Percentiles rank a stretch among this genome's conserved stretches.
Conservation (phyloP, 345 rosid genomes). For the Dimocarpus longan region DNA sequence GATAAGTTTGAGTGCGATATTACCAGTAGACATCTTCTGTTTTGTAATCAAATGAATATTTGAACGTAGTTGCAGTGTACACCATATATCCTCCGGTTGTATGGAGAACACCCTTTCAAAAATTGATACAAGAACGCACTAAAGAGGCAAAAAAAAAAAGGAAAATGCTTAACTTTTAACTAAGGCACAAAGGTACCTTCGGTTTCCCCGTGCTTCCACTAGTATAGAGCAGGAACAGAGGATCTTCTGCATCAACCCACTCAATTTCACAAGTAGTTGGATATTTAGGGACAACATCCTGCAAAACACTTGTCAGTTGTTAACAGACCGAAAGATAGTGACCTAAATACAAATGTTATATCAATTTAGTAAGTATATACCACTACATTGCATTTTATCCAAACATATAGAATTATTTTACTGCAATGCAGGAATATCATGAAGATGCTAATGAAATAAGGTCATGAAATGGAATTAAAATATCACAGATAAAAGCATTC, state of each 20-base stretch:
- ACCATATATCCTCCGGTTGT: conserved; percentile 99
- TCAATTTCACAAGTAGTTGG: conserved; percentile 83
- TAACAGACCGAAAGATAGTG: conserved; percentile 14
- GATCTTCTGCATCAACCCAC: conserved; percentile 99
- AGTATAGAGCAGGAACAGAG: conserved; percentile 89
- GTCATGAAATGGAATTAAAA: not conserved
- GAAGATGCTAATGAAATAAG: not conserved
- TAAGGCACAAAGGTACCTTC: conserved; percentile 52
- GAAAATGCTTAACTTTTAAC: conserved; percentile 3
- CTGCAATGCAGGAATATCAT: not conserved
- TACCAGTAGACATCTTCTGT: conserved; percentile 93
- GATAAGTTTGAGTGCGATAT: conserved; percentile 17
- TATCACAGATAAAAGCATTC: not conserved
- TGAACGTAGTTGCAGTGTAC: conserved; percentile 93
- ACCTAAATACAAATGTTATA: not conserved
- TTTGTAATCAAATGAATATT: conserved; percentile 96
- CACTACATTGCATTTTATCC: not conserved
- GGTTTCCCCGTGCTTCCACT: conserved; percentile 99
- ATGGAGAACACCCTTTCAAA: conserved; percentile 87
- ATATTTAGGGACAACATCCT: conserved; percentile 84
- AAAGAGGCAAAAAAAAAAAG: not conserved
- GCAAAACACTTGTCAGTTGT: conserved; percentile 23
- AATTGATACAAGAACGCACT: conserved; percentile 26
- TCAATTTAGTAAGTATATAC: not conserved
- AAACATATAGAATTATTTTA: not conserved